Conservation (phyloP, 768 basidiomycete species). For the Hemileccinum rubropunctum region DNA sequence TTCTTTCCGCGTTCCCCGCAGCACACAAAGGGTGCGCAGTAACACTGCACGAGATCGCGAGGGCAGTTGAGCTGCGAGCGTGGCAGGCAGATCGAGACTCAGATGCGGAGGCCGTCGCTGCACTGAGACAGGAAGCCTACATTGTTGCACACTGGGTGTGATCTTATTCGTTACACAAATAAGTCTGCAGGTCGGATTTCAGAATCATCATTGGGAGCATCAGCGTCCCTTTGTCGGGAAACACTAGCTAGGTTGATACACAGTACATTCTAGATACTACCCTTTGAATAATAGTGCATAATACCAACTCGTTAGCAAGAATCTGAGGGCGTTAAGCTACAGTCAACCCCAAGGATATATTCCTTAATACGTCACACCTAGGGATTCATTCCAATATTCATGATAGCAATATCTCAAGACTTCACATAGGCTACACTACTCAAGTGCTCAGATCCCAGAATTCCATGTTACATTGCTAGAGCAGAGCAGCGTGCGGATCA, state of each 20-base stretch:
- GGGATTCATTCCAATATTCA: not conserved
- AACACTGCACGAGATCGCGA: slow-evolving; percentile 65
- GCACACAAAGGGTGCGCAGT: slow-evolving; percentile 64
- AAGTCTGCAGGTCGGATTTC: slow-evolving; percentile 12
- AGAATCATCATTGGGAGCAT: not conserved
- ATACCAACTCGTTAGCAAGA: not conserved
- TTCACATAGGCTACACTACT: too few species aligned
- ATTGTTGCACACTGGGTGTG: slow-evolving; percentile 38
- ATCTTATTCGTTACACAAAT: not conserved
- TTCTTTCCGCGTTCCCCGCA: slow-evolving; percentile 57
- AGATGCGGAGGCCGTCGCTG: slow-evolving; percentile 65
- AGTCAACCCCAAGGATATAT: too few species aligned
- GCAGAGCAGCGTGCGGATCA: slow-evolving; percentile 5
- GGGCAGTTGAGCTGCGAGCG: slow-evolving; percentile 55
- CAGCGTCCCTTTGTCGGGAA: not conserved
- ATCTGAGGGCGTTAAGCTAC: too few species aligned
- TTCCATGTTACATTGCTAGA: slow-evolving; percentile 14
- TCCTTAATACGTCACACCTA: too few species aligned
- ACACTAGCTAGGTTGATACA: not conserved
- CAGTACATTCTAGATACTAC: not conserved
- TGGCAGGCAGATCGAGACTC: slow-evolving; percentile 72
- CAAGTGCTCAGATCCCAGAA: not conserved
- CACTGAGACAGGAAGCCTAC: slow-evolving; percentile 71
- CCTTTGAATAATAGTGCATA: not conserved
- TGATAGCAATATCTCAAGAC: too few species aligned